These are phyloP conservation scores for Aspergillus aculeatinus DNA, from an alignment of 2,329 filamentous ascomycete genomes.

Conservation along the genomic window DNA sequence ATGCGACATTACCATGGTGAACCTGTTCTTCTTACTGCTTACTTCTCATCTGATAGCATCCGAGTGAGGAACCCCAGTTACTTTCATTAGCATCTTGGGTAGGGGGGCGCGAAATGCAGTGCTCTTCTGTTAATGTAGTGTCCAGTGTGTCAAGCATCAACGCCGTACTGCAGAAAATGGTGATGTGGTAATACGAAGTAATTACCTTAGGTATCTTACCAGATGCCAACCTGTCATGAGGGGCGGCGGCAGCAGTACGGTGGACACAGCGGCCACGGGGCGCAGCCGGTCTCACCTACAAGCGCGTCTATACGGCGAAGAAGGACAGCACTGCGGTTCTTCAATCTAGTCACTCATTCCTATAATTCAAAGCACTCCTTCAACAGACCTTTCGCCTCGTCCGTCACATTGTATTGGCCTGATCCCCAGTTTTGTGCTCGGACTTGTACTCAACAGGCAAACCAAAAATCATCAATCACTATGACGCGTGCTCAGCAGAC, in stretches of 20 bases:
- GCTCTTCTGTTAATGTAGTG: no score
- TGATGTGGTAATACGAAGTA: not conserved
- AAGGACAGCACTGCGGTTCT: not conserved
- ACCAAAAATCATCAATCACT: conserved; percentile 43
- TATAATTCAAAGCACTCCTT: not conserved
- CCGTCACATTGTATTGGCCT: not conserved
- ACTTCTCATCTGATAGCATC: no score
- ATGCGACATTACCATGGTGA: not conserved
- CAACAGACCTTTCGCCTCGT: not conserved
- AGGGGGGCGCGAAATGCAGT: no score
- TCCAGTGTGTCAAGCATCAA: no score
- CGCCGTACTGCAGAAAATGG: no score
- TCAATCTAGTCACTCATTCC: conserved; percentile 2
- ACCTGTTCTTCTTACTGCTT: no score
- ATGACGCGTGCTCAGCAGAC: conserved; percentile 97
- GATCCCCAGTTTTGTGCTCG: not conserved
- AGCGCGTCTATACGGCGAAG: not conserved
- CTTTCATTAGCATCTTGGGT: no score
- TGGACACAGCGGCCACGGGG: conserved; percentile 3
- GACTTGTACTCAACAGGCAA: not conserved
- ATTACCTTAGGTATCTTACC: not conserved
- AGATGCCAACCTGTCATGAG: not conserved
- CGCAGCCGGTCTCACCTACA: not conserved
- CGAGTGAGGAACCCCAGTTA: no score
- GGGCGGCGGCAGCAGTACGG: not conserved